Conservation (phyloP, 352 stramenopile species). For the Peronospora farinosa region DNA sequence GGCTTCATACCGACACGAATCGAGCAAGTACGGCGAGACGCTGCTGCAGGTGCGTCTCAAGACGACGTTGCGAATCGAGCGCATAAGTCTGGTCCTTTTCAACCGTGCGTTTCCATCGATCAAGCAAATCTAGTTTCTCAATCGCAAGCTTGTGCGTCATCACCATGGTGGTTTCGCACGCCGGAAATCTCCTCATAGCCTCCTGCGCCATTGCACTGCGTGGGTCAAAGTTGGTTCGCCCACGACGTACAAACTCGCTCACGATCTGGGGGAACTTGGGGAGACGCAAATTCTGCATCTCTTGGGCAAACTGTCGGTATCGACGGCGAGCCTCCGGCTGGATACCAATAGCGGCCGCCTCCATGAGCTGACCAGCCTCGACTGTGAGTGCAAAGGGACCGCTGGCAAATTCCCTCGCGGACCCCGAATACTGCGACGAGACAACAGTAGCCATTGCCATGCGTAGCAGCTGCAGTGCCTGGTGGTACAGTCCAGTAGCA, state of each 20-base stretch:
- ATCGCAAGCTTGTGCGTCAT: constrained; percentile 71
- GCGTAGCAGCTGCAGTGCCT: constrained; percentile 59
- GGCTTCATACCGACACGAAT: constrained; percentile 42
- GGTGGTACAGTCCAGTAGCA: constrained; percentile 46
- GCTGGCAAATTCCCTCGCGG: constrained; percentile 61
- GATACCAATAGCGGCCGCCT: constrained; percentile 48
- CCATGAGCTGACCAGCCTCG: constrained; percentile 64
- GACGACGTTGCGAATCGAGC: constrained; percentile 35
- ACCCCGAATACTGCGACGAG: constrained; percentile 56
- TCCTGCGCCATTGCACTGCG: constrained; percentile 50
- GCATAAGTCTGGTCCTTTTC: constrained; percentile 50
- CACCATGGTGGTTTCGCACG: constrained; percentile 64
- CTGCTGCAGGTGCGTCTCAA: constrained; percentile 60
- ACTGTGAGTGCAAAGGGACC: constrained; percentile 59
- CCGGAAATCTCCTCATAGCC: constrained; percentile 51
- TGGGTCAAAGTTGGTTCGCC: constrained; percentile 52
- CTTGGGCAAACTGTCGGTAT: constrained; percentile 50
- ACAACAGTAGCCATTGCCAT: constrained; percentile 59
- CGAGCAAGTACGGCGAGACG: constrained; percentile 51
- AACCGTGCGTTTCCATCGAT: constrained; percentile 53
- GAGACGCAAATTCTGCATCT: constrained; percentile 39
- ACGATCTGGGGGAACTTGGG: constrained; percentile 64
- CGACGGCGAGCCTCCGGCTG: constrained; percentile 65
- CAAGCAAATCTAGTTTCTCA: constrained; percentile 64
- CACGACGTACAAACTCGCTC: constrained; percentile 56